Evolutionary conservation across 495 filamentous ascomycete genomes (phyloP).

Genomic region (Hyaloscypha hepaticicola): DNA sequence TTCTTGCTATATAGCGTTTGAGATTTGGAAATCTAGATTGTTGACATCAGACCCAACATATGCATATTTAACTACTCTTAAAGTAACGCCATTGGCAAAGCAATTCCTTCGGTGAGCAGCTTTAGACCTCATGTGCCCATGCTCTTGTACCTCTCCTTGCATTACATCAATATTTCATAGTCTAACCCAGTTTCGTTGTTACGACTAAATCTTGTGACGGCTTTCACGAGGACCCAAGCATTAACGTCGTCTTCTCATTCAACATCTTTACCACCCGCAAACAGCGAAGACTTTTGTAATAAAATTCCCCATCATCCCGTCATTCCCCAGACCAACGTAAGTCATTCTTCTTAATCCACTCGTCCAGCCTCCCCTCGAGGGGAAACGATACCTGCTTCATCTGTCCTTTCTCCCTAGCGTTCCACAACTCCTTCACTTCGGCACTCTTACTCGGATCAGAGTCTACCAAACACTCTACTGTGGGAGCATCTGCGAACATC

Average conservation of each 20-base stretch:
- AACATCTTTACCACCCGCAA: too few relatives aligned
- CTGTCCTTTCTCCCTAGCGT: not conserved
- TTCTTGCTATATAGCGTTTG: too few relatives aligned
- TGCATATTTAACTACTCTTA: not conserved
- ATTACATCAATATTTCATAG: not conserved
- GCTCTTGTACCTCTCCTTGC: too few relatives aligned
- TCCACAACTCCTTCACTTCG: not conserved
- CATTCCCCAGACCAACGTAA: not conserved
- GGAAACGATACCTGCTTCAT: conserved; percentile 4
- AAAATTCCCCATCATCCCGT: not conserved
- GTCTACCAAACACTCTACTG: conserved; percentile 45
- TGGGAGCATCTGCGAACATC: conserved; percentile 54
- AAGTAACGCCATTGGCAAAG: too few relatives aligned
- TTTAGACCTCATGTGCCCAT: too few relatives aligned
- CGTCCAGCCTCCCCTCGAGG: conserved; percentile 11
- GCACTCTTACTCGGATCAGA: conserved; percentile 23
- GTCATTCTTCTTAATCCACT: conserved; percentile 12
- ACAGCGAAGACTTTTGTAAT: too few relatives aligned
- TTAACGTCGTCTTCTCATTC: not conserved
- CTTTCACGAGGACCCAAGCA: too few relatives aligned
- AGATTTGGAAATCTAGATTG: not conserved
- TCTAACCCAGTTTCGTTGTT: too few relatives aligned
- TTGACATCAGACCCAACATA: not conserved
- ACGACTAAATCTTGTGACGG: too few relatives aligned
- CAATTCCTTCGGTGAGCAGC: not conserved